phyloP scores from a whole-genome alignment of 2,329 filamentous ascomycete genomes.

The Penicillium sp. region DNA sequence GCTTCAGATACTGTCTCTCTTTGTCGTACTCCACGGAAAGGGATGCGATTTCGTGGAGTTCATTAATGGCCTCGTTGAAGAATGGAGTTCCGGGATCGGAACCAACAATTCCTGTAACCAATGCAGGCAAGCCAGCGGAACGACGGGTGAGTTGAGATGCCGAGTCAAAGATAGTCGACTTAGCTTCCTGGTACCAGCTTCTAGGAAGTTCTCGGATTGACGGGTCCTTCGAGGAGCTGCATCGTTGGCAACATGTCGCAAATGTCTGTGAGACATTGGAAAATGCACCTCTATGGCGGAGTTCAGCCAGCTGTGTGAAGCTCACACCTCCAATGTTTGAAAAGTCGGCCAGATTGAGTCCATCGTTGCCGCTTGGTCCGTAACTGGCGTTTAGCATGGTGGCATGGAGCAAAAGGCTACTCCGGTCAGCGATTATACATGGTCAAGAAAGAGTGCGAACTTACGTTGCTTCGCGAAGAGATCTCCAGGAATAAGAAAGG shows the following conservation, averaged over 20 bases:
- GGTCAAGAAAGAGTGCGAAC: constrained; percentile 10
- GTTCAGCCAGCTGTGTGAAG: constrained; percentile 75
- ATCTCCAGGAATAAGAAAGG: constrained; percentile 91
- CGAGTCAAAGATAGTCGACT: constrained; percentile 70
- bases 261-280: constrained; percentile 91
- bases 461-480: constrained; percentile 89
- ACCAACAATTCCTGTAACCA: constrained; percentile 75
- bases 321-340: constrained; percentile 68
- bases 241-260: constrained; percentile 70
- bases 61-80: constrained; percentile 42
- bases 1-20: constrained; percentile 48
- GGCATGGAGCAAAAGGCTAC: constrained; percentile 67
- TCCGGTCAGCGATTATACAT: constrained; percentile 18
- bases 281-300: constrained; percentile 89
- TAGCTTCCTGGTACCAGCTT: constrained; percentile 67
- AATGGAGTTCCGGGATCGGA: constrained; percentile 55
- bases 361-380: constrained; percentile 41
- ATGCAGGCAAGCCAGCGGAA: constrained; percentile 85
- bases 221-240: constrained; percentile 51
- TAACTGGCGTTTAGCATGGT: constrained; percentile 57
- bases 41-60: constrained; percentile 41
- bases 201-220: constrained; percentile 52
- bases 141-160: constrained; percentile 77
- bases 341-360: constrained; percentile 58
- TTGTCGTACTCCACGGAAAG: constrained; percentile 30